Conservation (phyloP, 257 asterid species). For the Lithospermum erythrorhizon region DNA sequence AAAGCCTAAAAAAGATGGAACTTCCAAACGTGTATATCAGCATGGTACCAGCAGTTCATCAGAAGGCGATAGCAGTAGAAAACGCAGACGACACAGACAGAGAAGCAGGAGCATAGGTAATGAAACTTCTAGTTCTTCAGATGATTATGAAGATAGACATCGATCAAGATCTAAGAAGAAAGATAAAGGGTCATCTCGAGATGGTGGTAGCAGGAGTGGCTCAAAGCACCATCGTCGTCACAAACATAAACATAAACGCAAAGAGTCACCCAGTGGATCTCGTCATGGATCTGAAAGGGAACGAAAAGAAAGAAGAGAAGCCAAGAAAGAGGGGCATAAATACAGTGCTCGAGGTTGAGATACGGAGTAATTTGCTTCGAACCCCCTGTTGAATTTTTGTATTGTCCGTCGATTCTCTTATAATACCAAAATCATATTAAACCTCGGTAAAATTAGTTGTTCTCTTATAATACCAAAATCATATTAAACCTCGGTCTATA, state of each 20-base stretch:
- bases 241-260: conserved; percentile 29
- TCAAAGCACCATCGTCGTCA: conserved; percentile 38
- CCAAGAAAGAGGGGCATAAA: conserved; percentile 17
- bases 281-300: conserved; percentile 42
- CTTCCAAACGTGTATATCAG: conserved; percentile 15
- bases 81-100: conserved; percentile 30
- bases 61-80: conserved; percentile 47
- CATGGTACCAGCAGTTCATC: conserved; percentile 34
- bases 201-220: conserved; percentile 52
- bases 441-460: too few relatives aligned
- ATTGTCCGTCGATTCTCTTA: too few relatives aligned
- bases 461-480: too few relatives aligned
- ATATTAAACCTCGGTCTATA: too few relatives aligned
- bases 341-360: neutral
- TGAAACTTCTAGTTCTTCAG: conserved; percentile 30
- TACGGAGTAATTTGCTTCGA: too few relatives aligned
- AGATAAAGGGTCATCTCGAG: conserved; percentile 35
- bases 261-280: conserved; percentile 51
- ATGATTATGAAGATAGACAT: conserved; percentile 27
- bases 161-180: conserved; percentile 40
- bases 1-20: conserved; percentile 17
- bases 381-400: too few relatives aligned
- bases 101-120: conserved; percentile 31
- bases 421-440: too few relatives aligned
- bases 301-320: conserved; percentile 38